A percentile compares a stretch with the other conserved stretches of the same genome.
These are phyloP conservation scores for Eutrema yunnanense DNA, from an alignment of 345 rosid species.

Conservation along the genomic window DNA sequence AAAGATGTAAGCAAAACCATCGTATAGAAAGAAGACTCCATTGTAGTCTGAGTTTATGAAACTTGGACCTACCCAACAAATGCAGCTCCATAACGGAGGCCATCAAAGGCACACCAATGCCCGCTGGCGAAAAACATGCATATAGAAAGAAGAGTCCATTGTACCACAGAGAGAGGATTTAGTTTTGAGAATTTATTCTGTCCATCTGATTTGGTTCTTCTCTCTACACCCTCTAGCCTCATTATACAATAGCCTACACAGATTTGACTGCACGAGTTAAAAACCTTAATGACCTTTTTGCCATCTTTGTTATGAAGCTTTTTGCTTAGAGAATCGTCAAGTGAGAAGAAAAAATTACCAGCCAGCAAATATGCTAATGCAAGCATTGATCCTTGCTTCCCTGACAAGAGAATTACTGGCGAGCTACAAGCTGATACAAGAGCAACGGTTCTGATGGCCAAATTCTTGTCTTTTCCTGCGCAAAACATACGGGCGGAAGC, in stretches of 20 bases:
- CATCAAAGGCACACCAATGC: conserved; percentile 99
- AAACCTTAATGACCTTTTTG: not conserved
- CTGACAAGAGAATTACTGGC: conserved; percentile 62
- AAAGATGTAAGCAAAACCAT: conserved; percentile 12
- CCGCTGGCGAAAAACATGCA: conserved; percentile 87
- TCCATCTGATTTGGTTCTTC: conserved; percentile 21
- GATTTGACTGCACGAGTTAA: not conserved
- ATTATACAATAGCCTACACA: conserved; percentile 76
- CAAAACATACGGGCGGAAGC: conserved; percentile 30
- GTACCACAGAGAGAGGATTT: conserved; percentile 57
- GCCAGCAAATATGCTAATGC: conserved; percentile 59
- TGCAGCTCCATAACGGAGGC: conserved; percentile 92
- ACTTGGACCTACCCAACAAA: conserved; percentile 71
- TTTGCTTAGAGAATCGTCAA: not conserved
- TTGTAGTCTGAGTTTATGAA: not conserved
- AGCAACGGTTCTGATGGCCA: conserved; percentile 39
- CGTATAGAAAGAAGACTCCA: not conserved
- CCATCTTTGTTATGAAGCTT: not conserved
- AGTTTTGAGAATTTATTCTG: conserved; percentile 22
- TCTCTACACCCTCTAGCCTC: conserved; percentile 53
- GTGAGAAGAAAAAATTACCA: conserved; percentile 37
- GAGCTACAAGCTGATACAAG: conserved; percentile 75
- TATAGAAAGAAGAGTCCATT: conserved; percentile 78
- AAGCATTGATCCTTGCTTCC: conserved; percentile 80
- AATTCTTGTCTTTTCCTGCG: conserved; percentile 24